Conservation (phyloP, 257 asterid genomes). For the Penstemon newberryi region DNA sequence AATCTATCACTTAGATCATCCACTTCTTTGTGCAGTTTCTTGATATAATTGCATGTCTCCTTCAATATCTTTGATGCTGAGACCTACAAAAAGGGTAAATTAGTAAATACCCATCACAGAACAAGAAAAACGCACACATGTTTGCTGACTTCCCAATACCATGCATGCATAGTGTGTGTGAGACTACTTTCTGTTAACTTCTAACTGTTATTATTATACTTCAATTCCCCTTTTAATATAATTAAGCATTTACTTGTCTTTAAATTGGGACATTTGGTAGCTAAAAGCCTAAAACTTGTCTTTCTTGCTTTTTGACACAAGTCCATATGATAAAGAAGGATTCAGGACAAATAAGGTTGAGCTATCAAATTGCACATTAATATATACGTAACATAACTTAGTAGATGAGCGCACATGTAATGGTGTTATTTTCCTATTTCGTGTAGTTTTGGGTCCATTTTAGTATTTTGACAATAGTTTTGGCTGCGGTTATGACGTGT, state of each 20-base stretch:
- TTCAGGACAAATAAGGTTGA: neutral
- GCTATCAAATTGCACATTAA: neutral
- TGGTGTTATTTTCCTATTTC: too few species aligned
- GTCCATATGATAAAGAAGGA: neutral
- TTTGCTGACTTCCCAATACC: conserved; percentile 4
- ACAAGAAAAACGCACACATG: neutral
- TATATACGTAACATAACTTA: too few species aligned
- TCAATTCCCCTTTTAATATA: conserved; percentile 16
- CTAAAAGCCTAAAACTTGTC: neutral
- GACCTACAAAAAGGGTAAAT: conserved; percentile 29
- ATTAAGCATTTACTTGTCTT: conserved; percentile 1
- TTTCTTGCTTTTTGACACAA: neutral
- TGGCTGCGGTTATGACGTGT: too few species aligned
- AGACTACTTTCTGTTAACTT: neutral
- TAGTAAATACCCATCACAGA: too few species aligned
- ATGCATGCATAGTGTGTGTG: conserved; percentile 26
- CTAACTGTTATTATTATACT: conserved; percentile 1
- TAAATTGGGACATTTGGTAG: conserved; percentile 26
- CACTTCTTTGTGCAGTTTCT: conserved; percentile 62
- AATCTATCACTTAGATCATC: conserved; percentile 60
- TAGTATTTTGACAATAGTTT: too few species aligned
- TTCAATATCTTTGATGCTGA: conserved; percentile 45
- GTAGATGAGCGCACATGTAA: too few species aligned
- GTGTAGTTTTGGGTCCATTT: too few species aligned
- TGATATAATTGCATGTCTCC: conserved; percentile 56